Conservation (phyloP, 2,329 filamentous ascomycete genomes). For the Teratosphaeria viscida region DNA sequence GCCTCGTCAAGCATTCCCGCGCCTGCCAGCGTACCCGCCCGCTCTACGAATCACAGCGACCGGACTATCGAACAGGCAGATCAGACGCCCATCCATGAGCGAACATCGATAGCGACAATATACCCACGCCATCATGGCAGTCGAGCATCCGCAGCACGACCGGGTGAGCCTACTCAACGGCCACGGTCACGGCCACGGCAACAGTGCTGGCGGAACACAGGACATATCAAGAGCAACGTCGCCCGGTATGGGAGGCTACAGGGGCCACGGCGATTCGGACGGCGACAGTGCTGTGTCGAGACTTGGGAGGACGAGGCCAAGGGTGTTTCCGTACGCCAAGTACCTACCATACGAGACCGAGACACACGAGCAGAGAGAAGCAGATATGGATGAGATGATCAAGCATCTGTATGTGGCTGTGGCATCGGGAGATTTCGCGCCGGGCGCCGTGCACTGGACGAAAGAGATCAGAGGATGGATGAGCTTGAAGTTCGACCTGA, state of each 20-base stretch:
- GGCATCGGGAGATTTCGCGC: slow-evolving; percentile 84
- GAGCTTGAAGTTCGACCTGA: slow-evolving; percentile 93
- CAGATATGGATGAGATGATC: slow-evolving; percentile 74
- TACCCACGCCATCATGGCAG: slow-evolving; percentile 14
- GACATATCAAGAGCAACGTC: slow-evolving; percentile 79
- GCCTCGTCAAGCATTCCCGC: background rate
- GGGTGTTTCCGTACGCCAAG: slow-evolving; percentile 87
- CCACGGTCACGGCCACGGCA: slow-evolving; percentile 12
- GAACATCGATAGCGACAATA: slow-evolving; percentile 2
- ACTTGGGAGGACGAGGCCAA: slow-evolving; percentile 61
- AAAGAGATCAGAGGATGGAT: slow-evolving; percentile 93
- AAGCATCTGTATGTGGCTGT: slow-evolving; percentile 89
- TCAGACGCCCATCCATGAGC: background rate
- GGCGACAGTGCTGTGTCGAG: slow-evolving; percentile 35
- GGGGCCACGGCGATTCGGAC: slow-evolving; percentile 2
- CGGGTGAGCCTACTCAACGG: slow-evolving; percentile 28
- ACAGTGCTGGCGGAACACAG: slow-evolving; percentile 39
- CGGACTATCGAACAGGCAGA: background rate
- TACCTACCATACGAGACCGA: slow-evolving; percentile 86
- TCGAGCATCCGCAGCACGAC: slow-evolving; percentile 16
- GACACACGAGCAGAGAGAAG: slow-evolving; percentile 64
- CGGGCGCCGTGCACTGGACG: slow-evolving; percentile 93
- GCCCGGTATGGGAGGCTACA: slow-evolving; percentile 55
- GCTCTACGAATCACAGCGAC: background rate
- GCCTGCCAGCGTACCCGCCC: background rate